Evolutionary conservation across 805 yeast genomes (phyloP), one percentile per base, ranked within the genome.

Genomic region (Candida arabinofermentans): DNA sequence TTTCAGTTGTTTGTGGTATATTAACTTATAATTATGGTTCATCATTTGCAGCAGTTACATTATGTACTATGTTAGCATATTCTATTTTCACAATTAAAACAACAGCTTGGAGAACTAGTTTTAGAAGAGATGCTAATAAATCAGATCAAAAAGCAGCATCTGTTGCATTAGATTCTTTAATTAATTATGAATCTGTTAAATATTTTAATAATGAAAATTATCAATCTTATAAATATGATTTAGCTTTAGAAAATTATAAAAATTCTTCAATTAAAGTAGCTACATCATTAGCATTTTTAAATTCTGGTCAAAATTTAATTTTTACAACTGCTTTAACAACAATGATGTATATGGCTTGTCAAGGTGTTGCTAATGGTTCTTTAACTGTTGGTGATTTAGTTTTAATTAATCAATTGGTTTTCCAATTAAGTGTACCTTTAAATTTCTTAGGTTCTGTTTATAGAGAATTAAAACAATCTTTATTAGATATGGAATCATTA

Each of bases 271-370:
- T 86, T 50, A 83, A 84, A 57, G 87, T 86, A n/a, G 89, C 91
- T 2, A 86, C 91, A 3, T 85, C 93, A 1, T 66, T 86, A 47
- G 89, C 93, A 19, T 86, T 75, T 55, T 68, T 86, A 46, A 86
- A 86, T 50, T 72, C 88, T 0, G 95, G 95, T 14, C 95, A 86
- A 60, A 85, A 82, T 57, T 53, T 84, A 41, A 86, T 86, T 24
- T 86, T 86, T 65, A 86, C 97, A 0, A 65, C 86, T 31, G 98
- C 99, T 1, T 69, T 93, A 48, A 93, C 99, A 1, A 86, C 82
- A 2, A 93, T 93, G 95, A 93, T 93, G 99, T 93, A 86, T 62
- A 83, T 93, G 95, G 97, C 96, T 13, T 87, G 96, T 55, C 79
- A 81, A 41, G 98, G 98, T 22, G 93, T 93, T n/a, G 80, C 88